phyloP scores from a whole-genome alignment of 2,329 filamentous ascomycete species.

The Cladobotryum protrusum region DNA sequence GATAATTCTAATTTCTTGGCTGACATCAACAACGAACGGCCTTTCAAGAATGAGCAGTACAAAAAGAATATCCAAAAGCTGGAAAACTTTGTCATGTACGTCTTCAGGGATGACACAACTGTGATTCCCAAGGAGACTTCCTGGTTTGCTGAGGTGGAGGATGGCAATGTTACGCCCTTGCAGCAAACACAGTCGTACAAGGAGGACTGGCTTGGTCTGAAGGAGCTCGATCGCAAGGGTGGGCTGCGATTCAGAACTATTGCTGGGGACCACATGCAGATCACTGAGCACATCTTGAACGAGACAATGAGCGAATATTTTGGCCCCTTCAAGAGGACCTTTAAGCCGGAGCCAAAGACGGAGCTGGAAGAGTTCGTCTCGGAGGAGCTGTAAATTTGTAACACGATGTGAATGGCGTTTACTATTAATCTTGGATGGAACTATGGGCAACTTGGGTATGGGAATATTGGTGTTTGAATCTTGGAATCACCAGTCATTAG shows the following conservation, averaged over 20 bases:
- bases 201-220: conserved; percentile 91
- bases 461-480: neutral
- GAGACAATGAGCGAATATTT: conserved; percentile 63
- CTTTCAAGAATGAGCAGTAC: conserved; percentile 67
- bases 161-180: conserved; percentile 60
- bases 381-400: conserved; percentile 30
- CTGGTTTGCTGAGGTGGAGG: conserved; percentile 86
- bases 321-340: conserved; percentile 43
- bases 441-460: neutral
- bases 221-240: conserved; percentile 68
- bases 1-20: conserved; percentile 81
- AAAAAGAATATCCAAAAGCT: conserved; percentile 61
- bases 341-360: conserved; percentile 17
- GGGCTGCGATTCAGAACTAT: conserved; percentile 68
- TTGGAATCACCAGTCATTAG: neutral
- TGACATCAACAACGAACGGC: conserved; percentile 91
- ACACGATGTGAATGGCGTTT: neutral
- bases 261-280: conserved; percentile 76
- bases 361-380: conserved; percentile 10
- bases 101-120: conserved; percentile 81
- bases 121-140: conserved; percentile 85
- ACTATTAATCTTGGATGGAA: neutral
- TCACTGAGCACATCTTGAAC: conserved; percentile 60
- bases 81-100: conserved; percentile 78
- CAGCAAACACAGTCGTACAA: conserved; percentile 67